These are phyloP conservation scores for Corchorus capsularis DNA, from an alignment of 345 rosid species.

Conservation along the genomic window DNA sequence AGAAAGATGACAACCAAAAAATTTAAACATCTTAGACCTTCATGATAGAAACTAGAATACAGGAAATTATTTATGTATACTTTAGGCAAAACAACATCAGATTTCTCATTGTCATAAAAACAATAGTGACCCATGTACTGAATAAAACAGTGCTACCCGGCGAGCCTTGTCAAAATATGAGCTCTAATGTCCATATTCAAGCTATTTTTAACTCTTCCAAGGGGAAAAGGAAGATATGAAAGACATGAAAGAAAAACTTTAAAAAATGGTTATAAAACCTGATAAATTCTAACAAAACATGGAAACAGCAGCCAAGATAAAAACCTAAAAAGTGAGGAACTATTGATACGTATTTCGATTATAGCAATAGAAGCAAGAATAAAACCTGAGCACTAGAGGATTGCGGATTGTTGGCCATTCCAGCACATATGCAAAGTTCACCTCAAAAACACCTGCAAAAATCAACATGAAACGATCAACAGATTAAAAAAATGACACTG, in stretches of 20 bases:
- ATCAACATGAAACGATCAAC: not conserved
- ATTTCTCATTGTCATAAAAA: not conserved
- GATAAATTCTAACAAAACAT: not conserved
- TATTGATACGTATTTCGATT: slow-evolving; percentile 19
- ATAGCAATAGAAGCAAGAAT: slow-evolving; percentile 10
- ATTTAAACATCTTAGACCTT: slow-evolving; percentile 1
- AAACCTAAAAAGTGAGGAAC: not conserved
- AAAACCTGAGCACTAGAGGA: slow-evolving; percentile 67
- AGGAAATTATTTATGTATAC: not conserved
- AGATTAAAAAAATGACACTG: not conserved
- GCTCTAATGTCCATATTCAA: not conserved
- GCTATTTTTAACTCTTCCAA: not conserved
- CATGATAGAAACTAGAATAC: slow-evolving; percentile 10
- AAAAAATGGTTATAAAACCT: not conserved
- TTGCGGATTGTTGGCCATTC: slow-evolving; percentile 73
- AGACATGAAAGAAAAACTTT: not conserved
- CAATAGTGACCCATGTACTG: not conserved
- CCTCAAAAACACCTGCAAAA: slow-evolving; percentile 25
- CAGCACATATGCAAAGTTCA: slow-evolving; percentile 24
- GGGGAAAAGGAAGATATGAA: not conserved
- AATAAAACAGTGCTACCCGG: not conserved
- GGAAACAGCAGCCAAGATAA: not conserved
- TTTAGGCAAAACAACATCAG: not conserved
- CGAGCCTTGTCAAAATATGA: not conserved
- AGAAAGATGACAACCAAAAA: not conserved